Base-by-base conservation (phyloP, 2,329 filamentous ascomycete species). In the Xylariaceae sp. region DNA sequence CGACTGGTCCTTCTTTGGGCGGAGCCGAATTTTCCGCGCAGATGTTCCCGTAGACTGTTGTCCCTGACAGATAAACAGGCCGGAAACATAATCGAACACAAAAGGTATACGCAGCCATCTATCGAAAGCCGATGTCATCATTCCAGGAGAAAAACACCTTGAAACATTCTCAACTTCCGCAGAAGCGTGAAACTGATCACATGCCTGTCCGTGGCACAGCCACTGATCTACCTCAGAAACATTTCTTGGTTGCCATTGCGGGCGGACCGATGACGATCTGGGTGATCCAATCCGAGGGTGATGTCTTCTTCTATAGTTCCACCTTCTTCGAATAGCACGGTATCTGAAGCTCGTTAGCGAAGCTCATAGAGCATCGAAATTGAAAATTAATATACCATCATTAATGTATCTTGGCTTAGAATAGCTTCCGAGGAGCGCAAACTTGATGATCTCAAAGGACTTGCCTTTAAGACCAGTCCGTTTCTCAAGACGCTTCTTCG, bases 391-490 rank as follows among this genome's bases (percentile, higher is more conserved):
- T 73, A n/a, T 70, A 95, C 91, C 89, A 68, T 97, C 93, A 52
- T 85, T 81, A 35, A 98, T 72, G 67, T 94, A 94, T 45, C 81
- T 77, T 19, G 89, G 85, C 59, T 85, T 89, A 30, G 73, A 72
- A 38, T 80, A 75, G 61, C 86, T 74, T 62, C 82, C 73, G 38
- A 96, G 78, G 24, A 95, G 67, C 6, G 89, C 87, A 71, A 98
- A 96, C 66, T 94, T 96, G 65, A 98, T 93, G 74, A 97, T 97
- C 65, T 98, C 91, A 53, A 98, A 90, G 51, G 89, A 89, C 73
- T 98, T 98, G 64, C 93, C 94, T 67, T 96, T 96, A 68, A 98
- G 83, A 19, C 90, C 90, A 1, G 88, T 95, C 44, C 91, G 78
- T 64, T 90, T 91, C 54, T 93, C 90, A 3, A 98, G 72, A n/a